Conservation (phyloP, 2,329 filamentous ascomycete genomes). For the Clarireedia monteithiana region DNA sequence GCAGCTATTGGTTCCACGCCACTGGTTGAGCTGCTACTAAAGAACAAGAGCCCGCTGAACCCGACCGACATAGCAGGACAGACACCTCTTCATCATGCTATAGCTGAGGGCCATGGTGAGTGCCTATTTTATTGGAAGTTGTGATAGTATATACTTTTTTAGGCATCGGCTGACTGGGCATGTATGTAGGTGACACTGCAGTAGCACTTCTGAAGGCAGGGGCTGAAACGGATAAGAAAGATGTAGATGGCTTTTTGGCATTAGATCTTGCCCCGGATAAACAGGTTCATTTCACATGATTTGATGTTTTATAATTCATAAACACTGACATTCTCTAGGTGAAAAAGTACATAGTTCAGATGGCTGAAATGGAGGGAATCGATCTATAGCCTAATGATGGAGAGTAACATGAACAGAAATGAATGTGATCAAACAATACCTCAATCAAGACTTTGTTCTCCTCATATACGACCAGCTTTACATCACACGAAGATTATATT, state of each 20-base stretch:
- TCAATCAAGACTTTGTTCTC: too few relatives aligned
- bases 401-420: too few relatives aligned
- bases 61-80: slow-evolving; percentile 74
- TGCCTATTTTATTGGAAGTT: slow-evolving; percentile 3
- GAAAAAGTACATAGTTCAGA: slow-evolving; percentile 14
- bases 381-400: background rate
- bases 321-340: slow-evolving; percentile 12
- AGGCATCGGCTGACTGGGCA: background rate
- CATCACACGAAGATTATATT: too few relatives aligned
- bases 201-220: slow-evolving; percentile 76
- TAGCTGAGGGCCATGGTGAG: slow-evolving; percentile 66
- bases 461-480: too few relatives aligned
- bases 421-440: too few relatives aligned
- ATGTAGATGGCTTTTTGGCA: slow-evolving; percentile 60
- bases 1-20: slow-evolving; percentile 86
- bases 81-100: slow-evolving; percentile 83
- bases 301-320: background rate
- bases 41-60: slow-evolving; percentile 73
- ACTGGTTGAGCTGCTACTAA: slow-evolving; percentile 72
- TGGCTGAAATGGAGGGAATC: slow-evolving; percentile 8
- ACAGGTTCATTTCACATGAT: slow-evolving; percentile 51
- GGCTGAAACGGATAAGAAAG: slow-evolving; percentile 72
- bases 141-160: too few relatives aligned
- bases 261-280: slow-evolving; percentile 80
- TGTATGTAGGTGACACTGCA: slow-evolving; percentile 63